phyloP scores from a whole-genome alignment of 306 rosid species.

The Cotoneaster glaucophyllus region DNA sequence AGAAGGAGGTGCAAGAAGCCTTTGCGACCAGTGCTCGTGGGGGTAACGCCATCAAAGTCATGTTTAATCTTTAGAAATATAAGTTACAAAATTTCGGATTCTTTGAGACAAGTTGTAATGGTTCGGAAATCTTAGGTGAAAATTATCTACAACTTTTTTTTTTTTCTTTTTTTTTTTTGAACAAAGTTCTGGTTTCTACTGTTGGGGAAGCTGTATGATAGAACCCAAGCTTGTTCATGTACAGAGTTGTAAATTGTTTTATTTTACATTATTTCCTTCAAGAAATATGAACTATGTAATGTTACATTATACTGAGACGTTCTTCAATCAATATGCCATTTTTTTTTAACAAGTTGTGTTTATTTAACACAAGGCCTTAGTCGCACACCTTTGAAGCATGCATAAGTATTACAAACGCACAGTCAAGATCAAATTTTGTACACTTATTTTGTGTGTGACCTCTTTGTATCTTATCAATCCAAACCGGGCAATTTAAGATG shows the following conservation, averaged over 20 bases:
- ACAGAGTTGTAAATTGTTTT: background rate
- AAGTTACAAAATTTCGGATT: background rate
- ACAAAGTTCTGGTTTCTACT: no score
- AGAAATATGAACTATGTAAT: background rate
- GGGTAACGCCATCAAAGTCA: constrained; percentile 85
- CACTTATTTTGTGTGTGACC: no score
- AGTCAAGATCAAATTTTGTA: no score
- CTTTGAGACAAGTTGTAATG: background rate
- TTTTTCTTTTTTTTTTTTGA: no score
- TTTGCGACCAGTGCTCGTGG: constrained; percentile 94
- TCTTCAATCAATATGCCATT: background rate
- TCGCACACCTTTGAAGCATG: no score
- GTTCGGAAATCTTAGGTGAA: background rate
- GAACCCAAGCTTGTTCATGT: background rate
- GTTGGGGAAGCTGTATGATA: no score
- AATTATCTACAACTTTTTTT: no score
- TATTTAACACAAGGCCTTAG: no score
- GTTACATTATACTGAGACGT: background rate
- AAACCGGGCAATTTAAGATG: no score
- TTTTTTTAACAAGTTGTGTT: background rate
- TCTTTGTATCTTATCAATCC: no score
- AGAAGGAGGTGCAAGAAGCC: constrained; percentile 77
- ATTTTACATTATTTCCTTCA: background rate
- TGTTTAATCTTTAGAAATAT: constrained; percentile 64
- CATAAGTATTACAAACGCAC: no score